A percentile compares a stretch with the other conserved stretches of the same genome.
Conservation (phyloP, 148 eudicot genomes). For the Persicaria maculosa region DNA sequence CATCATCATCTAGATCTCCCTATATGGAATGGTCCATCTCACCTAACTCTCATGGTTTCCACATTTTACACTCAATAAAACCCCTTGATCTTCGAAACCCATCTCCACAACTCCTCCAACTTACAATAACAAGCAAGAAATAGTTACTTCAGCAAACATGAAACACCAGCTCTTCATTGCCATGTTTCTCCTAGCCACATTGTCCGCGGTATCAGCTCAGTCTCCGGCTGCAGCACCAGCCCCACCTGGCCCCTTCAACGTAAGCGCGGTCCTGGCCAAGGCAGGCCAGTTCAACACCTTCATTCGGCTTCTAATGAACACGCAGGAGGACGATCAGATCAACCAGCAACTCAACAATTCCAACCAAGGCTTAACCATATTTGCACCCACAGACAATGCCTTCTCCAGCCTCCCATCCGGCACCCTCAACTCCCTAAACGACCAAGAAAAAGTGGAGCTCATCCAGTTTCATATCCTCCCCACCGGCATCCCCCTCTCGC, state of each 20-base stretch:
- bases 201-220: conserved; percentile 36
- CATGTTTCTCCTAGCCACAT: conserved; percentile 19
- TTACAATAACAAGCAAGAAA: neutral
- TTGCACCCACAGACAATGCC: conserved; percentile 80
- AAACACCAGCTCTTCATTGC: conserved; percentile 11
- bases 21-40: conserved; percentile 8
- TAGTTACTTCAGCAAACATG: conserved; percentile 13
- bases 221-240: conserved; percentile 47
- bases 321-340: conserved; percentile 60
- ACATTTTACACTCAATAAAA: conserved; percentile 11
- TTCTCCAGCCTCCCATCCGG: conserved; percentile 70
- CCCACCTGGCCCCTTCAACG: conserved; percentile 72
- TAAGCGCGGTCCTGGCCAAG: conserved; percentile 63
- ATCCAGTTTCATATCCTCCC: conserved; percentile 77
- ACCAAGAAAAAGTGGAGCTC: conserved; percentile 61
- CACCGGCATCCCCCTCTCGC: conserved; percentile 33
- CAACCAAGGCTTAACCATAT: conserved; percentile 59
- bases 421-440: conserved; percentile 58
- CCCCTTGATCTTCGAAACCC: conserved; percentile 12
- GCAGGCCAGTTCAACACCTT: conserved; percentile 71
- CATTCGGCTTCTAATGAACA: conserved; percentile 48
- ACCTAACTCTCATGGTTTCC: conserved; percentile 25
- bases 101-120: conserved; percentile 13
- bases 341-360: conserved; percentile 76
- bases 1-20: conserved; percentile 13